Evolutionary conservation across 441 rosid species (phyloP).

Genomic region (Jatropha podagrica): DNA sequence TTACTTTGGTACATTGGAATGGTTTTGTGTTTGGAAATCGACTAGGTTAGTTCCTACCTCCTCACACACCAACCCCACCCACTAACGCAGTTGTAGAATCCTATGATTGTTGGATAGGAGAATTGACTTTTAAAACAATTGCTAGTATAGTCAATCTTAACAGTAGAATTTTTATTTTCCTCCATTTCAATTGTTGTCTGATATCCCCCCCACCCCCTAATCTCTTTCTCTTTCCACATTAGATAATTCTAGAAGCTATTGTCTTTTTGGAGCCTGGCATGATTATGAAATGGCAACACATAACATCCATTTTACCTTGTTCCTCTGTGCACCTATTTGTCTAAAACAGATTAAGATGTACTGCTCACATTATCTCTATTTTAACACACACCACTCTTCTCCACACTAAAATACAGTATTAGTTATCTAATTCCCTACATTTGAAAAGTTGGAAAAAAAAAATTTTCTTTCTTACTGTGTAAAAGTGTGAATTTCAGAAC

Average conservation of each 20-base stretch:
- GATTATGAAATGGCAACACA: neutral
- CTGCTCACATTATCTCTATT: neutral
- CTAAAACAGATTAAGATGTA: neutral
- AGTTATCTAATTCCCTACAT: neutral
- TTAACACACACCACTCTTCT: neutral
- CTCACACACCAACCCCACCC: too few species aligned
- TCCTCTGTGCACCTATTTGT: neutral
- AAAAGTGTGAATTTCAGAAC: slow-evolving; percentile 48
- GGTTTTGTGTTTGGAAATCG: neutral
- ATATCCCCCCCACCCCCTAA: neutral
- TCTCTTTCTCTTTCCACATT: neutral
- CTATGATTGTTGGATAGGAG: slow-evolving; percentile 3
- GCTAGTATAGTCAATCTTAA: neutral
- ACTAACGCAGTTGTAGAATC: neutral
- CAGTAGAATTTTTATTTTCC: neutral
- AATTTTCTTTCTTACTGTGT: slow-evolving; percentile 5
- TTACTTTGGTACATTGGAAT: slow-evolving; percentile 8
- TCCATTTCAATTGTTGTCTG: neutral
- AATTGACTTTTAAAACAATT: neutral
- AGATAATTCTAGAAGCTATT: neutral
- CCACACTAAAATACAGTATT: neutral
- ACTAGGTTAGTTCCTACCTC: neutral
- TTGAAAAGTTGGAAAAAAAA: too few species aligned
- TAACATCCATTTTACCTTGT: neutral
- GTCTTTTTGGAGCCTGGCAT: neutral